phyloP scores from a whole-genome alignment of 495 filamentous ascomycete genomes.

The Xylaria sp. region DNA sequence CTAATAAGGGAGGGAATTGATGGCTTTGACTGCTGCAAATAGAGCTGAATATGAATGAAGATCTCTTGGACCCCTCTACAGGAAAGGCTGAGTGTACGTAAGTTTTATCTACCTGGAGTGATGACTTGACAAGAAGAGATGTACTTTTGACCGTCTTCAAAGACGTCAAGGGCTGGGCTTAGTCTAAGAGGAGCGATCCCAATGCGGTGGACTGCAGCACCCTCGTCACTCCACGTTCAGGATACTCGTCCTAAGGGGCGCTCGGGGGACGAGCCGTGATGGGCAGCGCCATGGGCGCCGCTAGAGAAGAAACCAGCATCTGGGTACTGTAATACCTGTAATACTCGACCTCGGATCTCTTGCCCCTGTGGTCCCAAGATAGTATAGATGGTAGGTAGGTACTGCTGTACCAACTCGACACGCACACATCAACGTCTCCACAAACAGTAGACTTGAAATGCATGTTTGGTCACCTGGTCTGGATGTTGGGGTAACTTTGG shows the following conservation, averaged over 20 bases:
- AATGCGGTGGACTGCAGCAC: conserved; percentile 24
- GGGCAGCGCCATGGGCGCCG: conserved; percentile 26
- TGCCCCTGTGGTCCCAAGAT: conserved; percentile 22
- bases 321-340: conserved; percentile 18
- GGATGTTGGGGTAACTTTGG: conserved; percentile 29
- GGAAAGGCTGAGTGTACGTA: conserved; percentile 24
- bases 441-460: conserved; percentile 21
- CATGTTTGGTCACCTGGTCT: conserved; percentile 26
- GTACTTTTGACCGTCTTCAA: conserved; percentile 24
- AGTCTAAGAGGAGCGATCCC: conserved; percentile 18
- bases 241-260: conserved; percentile 19
- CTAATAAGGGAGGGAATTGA: conserved; percentile 19
- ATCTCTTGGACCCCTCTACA: conserved; percentile 6
- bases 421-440: conserved; percentile 18
- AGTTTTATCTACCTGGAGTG: conserved; percentile 16
- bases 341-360: conserved; percentile 20
- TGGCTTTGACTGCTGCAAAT: conserved; percentile 22
- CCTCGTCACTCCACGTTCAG: conserved; percentile 25
- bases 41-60: conserved; percentile 21
- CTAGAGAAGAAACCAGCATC: conserved; percentile 18
- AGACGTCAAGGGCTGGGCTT: conserved; percentile 31
- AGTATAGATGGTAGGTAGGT: conserved; percentile 23
- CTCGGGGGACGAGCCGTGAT: conserved; percentile 25
- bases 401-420: conserved; percentile 20
- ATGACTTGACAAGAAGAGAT: conserved; percentile 13